A percentile compares a stretch with the other conserved stretches of the same genome.
Evolutionary conservation across 23 red algal species (phyloP).

Genomic region (Agarophyton chilense): DNA sequence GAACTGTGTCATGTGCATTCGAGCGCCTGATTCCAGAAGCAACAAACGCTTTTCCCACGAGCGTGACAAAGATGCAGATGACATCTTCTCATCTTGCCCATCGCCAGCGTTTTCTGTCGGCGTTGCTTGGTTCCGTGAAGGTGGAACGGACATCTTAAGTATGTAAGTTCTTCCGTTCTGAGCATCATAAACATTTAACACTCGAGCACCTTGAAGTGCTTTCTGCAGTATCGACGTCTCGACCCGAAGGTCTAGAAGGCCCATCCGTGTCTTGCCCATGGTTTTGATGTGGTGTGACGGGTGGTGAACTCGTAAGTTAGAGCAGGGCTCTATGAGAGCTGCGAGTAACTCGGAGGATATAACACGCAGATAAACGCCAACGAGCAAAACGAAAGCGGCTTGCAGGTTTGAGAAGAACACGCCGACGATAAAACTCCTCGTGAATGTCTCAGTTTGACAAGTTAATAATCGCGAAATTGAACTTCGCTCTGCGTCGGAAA

Average conservation of each 20-base stretch:
- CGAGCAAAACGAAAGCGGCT: too few species aligned
- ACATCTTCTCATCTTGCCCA: background rate
- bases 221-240: conserved; percentile 61
- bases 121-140: conserved; percentile 4
- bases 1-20: conserved; percentile 90
- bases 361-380: too few species aligned
- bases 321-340: too few species aligned
- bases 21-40: conserved; percentile 88
- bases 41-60: conserved; percentile 83
- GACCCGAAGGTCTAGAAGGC: conserved; percentile 81
- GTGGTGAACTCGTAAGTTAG: background rate
- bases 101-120: background rate
- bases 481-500: too few species aligned
- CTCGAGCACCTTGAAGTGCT: conserved; percentile 72
- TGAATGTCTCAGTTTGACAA: too few species aligned
- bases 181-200: conserved; percentile 94
- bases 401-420: too few species aligned
- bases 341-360: too few species aligned
- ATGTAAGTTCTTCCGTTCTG: conserved; percentile 82
- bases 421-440: too few species aligned
- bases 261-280: conserved; percentile 83
- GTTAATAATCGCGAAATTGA: too few species aligned
- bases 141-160: conserved; percentile 92
- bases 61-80: background rate
- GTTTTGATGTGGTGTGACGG: background rate